These are phyloP conservation scores for Tephrocybe sp. DNA, from an alignment of 768 basidiomycete species.

Conservation along the genomic window DNA sequence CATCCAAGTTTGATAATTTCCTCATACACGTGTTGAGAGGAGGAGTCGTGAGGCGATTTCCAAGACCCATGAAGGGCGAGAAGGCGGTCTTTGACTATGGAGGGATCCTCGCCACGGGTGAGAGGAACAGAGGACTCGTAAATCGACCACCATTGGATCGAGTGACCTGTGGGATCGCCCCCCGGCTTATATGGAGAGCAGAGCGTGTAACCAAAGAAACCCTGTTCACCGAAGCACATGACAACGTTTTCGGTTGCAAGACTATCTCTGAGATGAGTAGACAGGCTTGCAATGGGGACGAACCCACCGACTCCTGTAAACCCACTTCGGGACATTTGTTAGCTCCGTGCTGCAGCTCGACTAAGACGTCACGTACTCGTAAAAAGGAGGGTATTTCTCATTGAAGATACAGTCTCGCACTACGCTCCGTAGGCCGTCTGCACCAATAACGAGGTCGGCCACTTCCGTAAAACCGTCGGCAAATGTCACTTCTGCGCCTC, in stretches of 20 bases:
- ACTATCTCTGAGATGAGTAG: slow-evolving; percentile 22
- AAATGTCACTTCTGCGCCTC: slow-evolving; percentile 24
- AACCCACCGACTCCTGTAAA: slow-evolving; percentile 37
- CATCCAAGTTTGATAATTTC: slow-evolving; percentile 28
- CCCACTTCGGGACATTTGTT: slow-evolving; percentile 14
- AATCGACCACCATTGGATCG: slow-evolving; percentile 41
- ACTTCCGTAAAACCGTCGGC: slow-evolving; percentile 28
- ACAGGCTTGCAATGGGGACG: slow-evolving; percentile 27
- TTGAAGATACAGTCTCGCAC: slow-evolving; percentile 31
- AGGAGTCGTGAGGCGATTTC: slow-evolving; percentile 32
- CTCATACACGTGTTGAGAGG: slow-evolving; percentile 19
- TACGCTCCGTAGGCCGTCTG: slow-evolving; percentile 36
- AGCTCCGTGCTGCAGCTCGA: background rate
- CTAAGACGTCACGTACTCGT: slow-evolving; percentile 22
- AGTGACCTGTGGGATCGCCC: slow-evolving; percentile 8
- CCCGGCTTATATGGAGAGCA: slow-evolving; percentile 14
- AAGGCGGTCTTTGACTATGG: slow-evolving; percentile 25
- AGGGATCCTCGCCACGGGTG: slow-evolving; percentile 20
- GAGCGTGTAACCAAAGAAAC: slow-evolving; percentile 37
- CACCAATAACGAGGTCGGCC: slow-evolving; percentile 37
- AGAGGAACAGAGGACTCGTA: slow-evolving; percentile 30
- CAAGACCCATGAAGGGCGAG: slow-evolving; percentile 28
- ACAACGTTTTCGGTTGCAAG: slow-evolving; percentile 27
- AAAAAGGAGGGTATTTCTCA: slow-evolving; percentile 22
- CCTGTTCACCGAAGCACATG: slow-evolving; percentile 35